Evolutionary conservation across 2,329 filamentous ascomycete genomes (phyloP), one percentile per base, ranked within the genome.

Genomic region (Alternaria ethzedia): DNA sequence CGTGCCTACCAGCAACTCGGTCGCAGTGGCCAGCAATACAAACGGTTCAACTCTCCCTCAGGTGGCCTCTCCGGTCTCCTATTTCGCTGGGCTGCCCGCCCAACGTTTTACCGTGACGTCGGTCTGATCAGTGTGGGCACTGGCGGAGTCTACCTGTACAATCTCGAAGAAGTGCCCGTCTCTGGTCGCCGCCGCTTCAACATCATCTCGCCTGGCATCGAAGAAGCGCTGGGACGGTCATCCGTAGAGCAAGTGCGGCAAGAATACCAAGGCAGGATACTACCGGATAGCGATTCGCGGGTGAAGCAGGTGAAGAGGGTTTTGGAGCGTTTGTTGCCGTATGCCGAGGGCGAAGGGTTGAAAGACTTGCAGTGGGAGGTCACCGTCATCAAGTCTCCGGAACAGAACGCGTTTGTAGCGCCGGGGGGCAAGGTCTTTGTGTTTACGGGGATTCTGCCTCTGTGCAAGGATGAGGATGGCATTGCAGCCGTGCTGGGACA

Each of bases 341-440:
- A 89, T 54, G 89, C 87, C 67, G 89, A 89, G 6, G 63, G 70
- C 81, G 63, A 71, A 13, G 75, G 75, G 0, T 36, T 78, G 54
- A 79, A 85, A 65, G 80, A 85, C 46, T 51, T 77, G 62, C 54
- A 76, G 6, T 94, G 92, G 91, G 89, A 93, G 79, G 85, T 94
- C 5, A 83, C 86, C 70, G 91, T 95, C 7, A 93, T 95, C 71
- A 86, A 92, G n/a, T 89, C 89, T 63, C 83, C 83, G 20, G 86
- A 86, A 43, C 84, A 85, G 67, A 95, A 95, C 71, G 92, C 92
- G 0, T 93, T 94, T 73, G 91, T 95, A 1, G 85, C 93, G 6
- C 91, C 92, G 0, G 91, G 85, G 5, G 91, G 91, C 23, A 93
- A 94, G 71, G 91, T 95, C 1, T 94, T 94, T 75, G 91, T 95